These are phyloP conservation scores for Purpureocillium lavendulum DNA, from an alignment of 2,329 filamentous ascomycete genomes.

Conservation along the genomic window DNA sequence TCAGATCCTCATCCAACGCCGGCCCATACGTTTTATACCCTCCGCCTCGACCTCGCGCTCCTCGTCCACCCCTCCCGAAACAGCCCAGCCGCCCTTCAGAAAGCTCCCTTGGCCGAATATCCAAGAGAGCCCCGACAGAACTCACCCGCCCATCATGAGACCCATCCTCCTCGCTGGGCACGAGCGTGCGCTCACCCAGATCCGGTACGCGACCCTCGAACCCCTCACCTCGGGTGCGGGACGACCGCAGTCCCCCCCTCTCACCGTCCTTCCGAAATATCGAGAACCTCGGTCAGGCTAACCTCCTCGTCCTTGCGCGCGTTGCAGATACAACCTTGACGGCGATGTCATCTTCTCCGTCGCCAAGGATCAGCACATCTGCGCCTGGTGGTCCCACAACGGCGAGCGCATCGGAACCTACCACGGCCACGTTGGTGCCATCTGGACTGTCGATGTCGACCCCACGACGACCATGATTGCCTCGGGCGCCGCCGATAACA, in stretches of 20 bases:
- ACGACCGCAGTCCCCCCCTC: too few relatives aligned
- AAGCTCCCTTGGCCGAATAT: constrained; percentile 2
- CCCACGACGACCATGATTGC: constrained; percentile 86
- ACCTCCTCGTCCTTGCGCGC: not conserved
- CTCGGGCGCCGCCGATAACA: constrained; percentile 96
- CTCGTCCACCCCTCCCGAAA: constrained; percentile 4
- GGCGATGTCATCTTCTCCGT: constrained; percentile 96
- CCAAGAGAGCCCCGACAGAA: constrained; percentile 7
- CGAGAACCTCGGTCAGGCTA: constrained; percentile 8
- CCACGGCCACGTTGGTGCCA: constrained; percentile 91
- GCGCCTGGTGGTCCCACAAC: constrained; percentile 95
- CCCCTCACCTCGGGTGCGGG: not conserved
- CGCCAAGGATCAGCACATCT: constrained; percentile 92
- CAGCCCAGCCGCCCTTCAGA: not conserved
- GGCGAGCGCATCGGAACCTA: constrained; percentile 96
- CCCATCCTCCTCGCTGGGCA: constrained; percentile 94
- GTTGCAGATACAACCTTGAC: constrained; percentile 73
- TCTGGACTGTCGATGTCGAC: constrained; percentile 98
- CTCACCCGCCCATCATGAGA: constrained; percentile 66
- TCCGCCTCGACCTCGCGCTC: constrained; percentile 14
- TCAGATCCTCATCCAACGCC: constrained; percentile 17
- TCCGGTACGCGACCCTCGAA: constrained; percentile 51
- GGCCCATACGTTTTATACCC: constrained; percentile 8
- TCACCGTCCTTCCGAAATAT: constrained; percentile 6
- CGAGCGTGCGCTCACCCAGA: constrained; percentile 92